phyloP scores from a whole-genome alignment of 2,329 filamentous ascomycete genomes.

The Chaetoscypha palmicola region DNA sequence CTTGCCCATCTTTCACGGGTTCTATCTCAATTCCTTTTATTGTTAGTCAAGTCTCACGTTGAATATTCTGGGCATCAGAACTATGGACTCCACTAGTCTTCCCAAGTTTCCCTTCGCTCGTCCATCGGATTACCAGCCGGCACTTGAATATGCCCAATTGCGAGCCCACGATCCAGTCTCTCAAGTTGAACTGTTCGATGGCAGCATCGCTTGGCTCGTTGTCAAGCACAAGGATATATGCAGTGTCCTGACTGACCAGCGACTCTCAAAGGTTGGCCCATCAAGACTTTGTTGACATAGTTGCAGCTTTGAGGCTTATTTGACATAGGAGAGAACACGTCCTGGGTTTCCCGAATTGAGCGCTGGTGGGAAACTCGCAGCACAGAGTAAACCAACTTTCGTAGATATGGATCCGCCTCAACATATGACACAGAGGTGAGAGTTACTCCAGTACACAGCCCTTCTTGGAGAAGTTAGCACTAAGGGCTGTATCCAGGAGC shows the following conservation, averaged over 20 bases:
- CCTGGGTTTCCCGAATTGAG: conserved; percentile 42
- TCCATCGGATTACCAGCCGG: conserved; percentile 36
- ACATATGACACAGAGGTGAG: conserved; percentile 40
- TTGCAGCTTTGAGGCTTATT: background rate
- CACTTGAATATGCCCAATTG: conserved; percentile 38
- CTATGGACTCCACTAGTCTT: conserved; percentile 4
- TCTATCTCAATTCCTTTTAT: too few relatives aligned
- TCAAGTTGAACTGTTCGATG: conserved; percentile 39
- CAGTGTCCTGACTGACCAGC: conserved; percentile 35
- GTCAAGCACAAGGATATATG: conserved; percentile 42
- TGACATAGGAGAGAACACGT: conserved; percentile 32
- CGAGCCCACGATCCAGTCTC: conserved; percentile 38
- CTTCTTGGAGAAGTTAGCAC: background rate
- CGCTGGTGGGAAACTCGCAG: conserved; percentile 39
- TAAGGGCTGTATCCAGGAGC: conserved; percentile 25
- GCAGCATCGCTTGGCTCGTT: conserved; percentile 39
- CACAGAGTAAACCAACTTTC: conserved; percentile 42
- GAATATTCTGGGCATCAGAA: background rate
- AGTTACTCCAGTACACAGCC: too few relatives aligned
- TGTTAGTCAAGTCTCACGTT: too few relatives aligned
- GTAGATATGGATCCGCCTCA: conserved; percentile 44
- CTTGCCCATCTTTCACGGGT: background rate
- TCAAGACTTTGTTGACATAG: too few relatives aligned
- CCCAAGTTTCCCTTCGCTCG: conserved; percentile 36
- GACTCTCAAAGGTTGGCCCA: conserved; percentile 3